Conservation (phyloP, 805 yeast genomes). For the Debaryomyces hansenii region DNA sequence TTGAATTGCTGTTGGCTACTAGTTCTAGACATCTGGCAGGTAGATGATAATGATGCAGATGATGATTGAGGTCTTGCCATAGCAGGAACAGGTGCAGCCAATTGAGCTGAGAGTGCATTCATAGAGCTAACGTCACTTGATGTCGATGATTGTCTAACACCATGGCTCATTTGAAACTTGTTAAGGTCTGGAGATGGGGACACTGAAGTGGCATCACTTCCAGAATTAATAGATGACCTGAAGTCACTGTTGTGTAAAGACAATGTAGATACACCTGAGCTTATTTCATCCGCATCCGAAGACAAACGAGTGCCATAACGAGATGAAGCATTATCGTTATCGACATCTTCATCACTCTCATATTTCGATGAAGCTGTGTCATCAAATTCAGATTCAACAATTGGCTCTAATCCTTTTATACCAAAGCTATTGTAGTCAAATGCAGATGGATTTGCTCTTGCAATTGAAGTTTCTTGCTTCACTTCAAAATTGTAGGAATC, state of each 20-base stretch:
- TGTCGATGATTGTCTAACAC: conserved; percentile 11
- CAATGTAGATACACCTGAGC: conserved; percentile 33
- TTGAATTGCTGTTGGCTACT: conserved; percentile 5
- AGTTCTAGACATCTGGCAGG: conserved; percentile 9
- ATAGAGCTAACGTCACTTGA: conserved; percentile 17
- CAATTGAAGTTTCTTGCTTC: background rate
- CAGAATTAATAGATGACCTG: conserved; percentile 37
- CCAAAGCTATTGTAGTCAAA: conserved; percentile 27
- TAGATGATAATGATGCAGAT: conserved; percentile 6
- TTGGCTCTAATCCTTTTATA: conserved; percentile 37
- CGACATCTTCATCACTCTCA: conserved; percentile 23
- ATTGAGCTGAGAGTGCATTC: conserved; percentile 15
- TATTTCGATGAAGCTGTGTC: conserved; percentile 34
- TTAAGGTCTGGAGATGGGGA: conserved; percentile 14
- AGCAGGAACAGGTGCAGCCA: conserved; percentile 6
- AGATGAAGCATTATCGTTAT: conserved; percentile 15
- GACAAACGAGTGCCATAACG: conserved; percentile 13
- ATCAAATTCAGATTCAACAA: conserved; percentile 32
- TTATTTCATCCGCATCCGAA: conserved; percentile 18
- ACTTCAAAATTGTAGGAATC: conserved; percentile 1
- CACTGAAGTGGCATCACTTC: conserved; percentile 19
- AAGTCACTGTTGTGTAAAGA: conserved; percentile 41
- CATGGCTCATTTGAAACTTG: conserved; percentile 10
- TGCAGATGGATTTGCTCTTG: conserved; percentile 1
- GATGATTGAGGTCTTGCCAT: conserved; percentile 2